Evolutionary conservation across 495 filamentous ascomycete genomes (phyloP).

Genomic region (Chlorociboria aeruginascens): DNA sequence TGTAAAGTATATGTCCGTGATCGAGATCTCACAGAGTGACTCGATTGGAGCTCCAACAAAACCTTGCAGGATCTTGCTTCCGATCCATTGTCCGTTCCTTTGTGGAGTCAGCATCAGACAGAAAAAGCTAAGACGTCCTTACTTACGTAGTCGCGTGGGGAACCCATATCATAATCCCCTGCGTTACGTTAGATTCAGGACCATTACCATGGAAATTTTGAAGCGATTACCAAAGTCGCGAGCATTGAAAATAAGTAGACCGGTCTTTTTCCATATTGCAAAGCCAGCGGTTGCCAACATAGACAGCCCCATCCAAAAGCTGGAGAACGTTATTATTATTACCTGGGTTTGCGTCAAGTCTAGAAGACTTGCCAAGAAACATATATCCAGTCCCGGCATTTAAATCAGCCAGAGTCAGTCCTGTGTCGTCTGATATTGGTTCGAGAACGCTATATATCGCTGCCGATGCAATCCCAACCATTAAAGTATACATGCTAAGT

Average conservation of each 20-base stretch:
- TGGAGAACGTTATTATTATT: constrained; percentile 18
- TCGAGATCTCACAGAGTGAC: constrained; percentile 46
- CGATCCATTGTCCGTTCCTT: constrained; percentile 51
- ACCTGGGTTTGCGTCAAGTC: constrained; percentile 11
- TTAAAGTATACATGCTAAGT: constrained; percentile 12
- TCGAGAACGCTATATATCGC: constrained; percentile 20
- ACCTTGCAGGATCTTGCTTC: constrained; percentile 45
- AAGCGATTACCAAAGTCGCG: constrained; percentile 31
- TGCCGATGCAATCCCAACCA: constrained; percentile 20
- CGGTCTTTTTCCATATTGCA: constrained; percentile 56
- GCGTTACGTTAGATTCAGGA: not conserved
- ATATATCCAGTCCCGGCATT: constrained; percentile 46
- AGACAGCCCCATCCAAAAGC: constrained; percentile 44
- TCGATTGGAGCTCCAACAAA: constrained; percentile 58
- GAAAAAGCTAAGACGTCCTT: not conserved
- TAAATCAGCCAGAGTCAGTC: constrained; percentile 22
- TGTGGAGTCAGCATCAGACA: constrained; percentile 31
- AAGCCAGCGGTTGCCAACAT: constrained; percentile 57
- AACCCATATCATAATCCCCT: constrained; percentile 16
- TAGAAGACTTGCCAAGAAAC: constrained; percentile 28
- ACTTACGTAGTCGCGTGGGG: constrained; percentile 19
- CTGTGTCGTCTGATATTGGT: constrained; percentile 24
- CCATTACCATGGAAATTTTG: constrained; percentile 2
- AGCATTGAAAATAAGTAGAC: constrained; percentile 47
- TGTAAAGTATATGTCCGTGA: constrained; percentile 56